phyloP scores from a whole-genome alignment of 1,284 basidiomycete species.

The Trichosporon faecale region DNA sequence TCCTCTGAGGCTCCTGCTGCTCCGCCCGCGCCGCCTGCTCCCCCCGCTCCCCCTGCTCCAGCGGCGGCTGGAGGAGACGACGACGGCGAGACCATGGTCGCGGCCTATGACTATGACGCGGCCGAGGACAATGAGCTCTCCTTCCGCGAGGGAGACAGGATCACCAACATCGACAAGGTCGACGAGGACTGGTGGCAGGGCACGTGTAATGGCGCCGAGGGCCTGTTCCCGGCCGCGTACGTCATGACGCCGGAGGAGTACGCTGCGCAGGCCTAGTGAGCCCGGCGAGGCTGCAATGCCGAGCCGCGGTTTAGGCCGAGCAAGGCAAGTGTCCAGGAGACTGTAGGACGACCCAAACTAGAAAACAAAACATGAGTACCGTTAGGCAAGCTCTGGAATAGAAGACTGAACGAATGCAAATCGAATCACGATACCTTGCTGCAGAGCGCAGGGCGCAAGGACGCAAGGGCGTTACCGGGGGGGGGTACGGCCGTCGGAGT shows the following conservation, averaged over 20 bases:
- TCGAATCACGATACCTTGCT: neutral
- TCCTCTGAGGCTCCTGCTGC: conserved; percentile 42
- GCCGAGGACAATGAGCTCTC: conserved; percentile 84
- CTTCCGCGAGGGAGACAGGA: conserved; percentile 75
- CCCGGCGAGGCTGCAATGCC: no score
- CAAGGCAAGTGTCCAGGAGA: no score
- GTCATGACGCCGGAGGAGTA: conserved; percentile 28
- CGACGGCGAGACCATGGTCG: conserved; percentile 31
- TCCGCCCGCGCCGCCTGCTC: conserved; percentile 39
- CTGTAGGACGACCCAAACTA: neutral
- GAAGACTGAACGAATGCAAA: no score
- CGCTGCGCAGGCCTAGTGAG: conserved; percentile 14
- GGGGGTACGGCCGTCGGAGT: no score
- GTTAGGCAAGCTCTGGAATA: neutral
- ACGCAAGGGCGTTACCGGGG: no score
- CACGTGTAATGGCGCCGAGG: conserved; percentile 62
- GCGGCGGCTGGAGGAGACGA: conserved; percentile 23
- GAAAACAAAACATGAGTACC: neutral
- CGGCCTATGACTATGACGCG: conserved; percentile 63
- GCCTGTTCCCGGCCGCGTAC: conserved; percentile 68
- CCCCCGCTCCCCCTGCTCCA: conserved; percentile 41
- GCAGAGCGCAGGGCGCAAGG: no score
- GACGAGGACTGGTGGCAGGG: conserved; percentile 88
- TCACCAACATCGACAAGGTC: conserved; percentile 58
- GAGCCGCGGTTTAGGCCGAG: no score